Evolutionary conservation across 148 eudicot species (phyloP).

Genomic region (Gaultheria prostrata): DNA sequence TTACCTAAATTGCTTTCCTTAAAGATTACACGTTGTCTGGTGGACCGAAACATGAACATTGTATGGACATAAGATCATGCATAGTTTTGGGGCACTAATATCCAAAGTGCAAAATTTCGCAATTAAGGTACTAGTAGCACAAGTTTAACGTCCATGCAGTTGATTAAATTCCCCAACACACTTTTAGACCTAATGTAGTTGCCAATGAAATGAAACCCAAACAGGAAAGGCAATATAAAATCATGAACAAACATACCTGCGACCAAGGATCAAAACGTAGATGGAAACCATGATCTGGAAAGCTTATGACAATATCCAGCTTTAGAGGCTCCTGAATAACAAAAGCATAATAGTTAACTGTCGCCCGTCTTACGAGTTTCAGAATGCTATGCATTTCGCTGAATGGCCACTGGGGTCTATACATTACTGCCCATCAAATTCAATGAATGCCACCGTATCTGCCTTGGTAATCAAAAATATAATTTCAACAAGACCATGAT

Average conservation of each 20-base stretch:
- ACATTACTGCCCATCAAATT: no score
- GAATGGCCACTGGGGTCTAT: background rate
- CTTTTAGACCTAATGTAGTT: background rate
- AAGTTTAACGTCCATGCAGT: background rate
- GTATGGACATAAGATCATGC: no score
- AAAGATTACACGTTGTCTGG: no score
- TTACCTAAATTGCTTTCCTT: no score
- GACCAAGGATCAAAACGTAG: constrained; percentile 93
- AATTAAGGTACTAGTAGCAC: background rate
- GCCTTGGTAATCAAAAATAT: no score
- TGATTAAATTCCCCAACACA: background rate
- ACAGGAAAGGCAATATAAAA: background rate
- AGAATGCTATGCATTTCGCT: background rate
- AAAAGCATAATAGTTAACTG: background rate
- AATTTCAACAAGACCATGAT: no score
- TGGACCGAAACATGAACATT: no score
- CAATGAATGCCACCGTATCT: no score
- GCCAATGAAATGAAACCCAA: background rate
- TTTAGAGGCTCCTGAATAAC: constrained; percentile 72
- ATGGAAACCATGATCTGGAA: constrained; percentile 95
- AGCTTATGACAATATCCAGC: constrained; percentile 86
- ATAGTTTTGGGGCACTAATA: no score
- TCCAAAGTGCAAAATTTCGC: background rate
- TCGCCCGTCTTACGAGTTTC: background rate
- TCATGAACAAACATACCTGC: constrained; percentile 71